Evolutionary conservation across 139 green algal genomes (phyloP), one percentile per base, ranked within the genome.

Genomic region (Desmodesmus armatus): DNA sequence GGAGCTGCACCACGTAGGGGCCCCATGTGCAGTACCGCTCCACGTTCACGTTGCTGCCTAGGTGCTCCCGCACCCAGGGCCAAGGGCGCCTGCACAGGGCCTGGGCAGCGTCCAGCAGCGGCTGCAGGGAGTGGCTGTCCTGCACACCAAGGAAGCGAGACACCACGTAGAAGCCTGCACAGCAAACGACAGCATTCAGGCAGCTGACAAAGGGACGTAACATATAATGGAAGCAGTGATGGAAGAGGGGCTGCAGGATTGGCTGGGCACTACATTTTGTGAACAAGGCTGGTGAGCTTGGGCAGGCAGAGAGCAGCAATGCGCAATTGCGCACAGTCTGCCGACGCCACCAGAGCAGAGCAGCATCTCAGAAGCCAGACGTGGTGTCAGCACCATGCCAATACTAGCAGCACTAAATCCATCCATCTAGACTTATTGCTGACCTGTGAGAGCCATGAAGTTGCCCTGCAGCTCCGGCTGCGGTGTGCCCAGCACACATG

Each of bases 21-120:
- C 90, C 94, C 85, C 95, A 92, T 80, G 96, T 94, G 90, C 95
- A 98, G 89, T 98, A 98, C 23, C 84, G 81, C 31, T 98, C 95
- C 19, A 93, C 82, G 44, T 94, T 92, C 3, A 93, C 85, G 58
- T 95, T 87, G 23, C 83, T 72, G 1, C 86, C 90, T 29, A 77
- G n/a, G 27, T 86, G 49, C 69, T 43, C 44, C 33, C 74, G 58
- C 37, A 93, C 72, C 72, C 78, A 44, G 3, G 33, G 27, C 93
- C 93, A 96, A 19, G 77, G 75, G 67, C 62, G 72, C 0, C 21
- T 75, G 72, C 92, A 97, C 60, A 91, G 90, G 7, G 39, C 29
- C 17, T 70, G 49, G 0, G 78, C 82, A 0, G 87, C 89, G 37
- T 55, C 27, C 5, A 89, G 79, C 41, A 97, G 66, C 31, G 75